Evolutionary conservation across 345 rosid genomes (phyloP).

Genomic region (Populus davidiana): DNA sequence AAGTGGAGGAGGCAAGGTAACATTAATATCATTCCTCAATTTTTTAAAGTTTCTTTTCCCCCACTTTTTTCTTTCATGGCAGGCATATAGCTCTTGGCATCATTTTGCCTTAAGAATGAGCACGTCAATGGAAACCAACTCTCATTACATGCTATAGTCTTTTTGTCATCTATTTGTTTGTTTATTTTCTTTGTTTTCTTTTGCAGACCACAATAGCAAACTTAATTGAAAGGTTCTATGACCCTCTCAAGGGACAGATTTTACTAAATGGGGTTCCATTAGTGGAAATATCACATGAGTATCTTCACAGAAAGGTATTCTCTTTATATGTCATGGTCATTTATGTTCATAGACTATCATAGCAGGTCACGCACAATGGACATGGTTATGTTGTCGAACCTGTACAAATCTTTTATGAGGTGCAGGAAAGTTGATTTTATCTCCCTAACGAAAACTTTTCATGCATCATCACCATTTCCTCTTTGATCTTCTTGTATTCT

Average conservation of each 20-base stretch:
- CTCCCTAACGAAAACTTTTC: neutral
- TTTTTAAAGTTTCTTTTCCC: neutral
- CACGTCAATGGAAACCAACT: neutral
- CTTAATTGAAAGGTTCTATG: slow-evolving; percentile 87
- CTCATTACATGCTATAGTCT: neutral
- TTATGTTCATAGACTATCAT: neutral
- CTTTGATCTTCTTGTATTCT: too few relatives aligned
- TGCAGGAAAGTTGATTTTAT: slow-evolving; percentile 2
- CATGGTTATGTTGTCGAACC: too few relatives aligned
- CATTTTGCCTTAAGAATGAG: neutral
- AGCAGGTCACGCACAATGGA: neutral
- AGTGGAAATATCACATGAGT: slow-evolving; percentile 71
- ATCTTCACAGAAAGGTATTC: slow-evolving; percentile 71
- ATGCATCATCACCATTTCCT: neutral
- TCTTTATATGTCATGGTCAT: neutral
- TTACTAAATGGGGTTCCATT: slow-evolving; percentile 76
- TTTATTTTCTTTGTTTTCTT: neutral
- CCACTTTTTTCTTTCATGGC: neutral
- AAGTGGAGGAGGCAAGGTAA: slow-evolving; percentile 97
- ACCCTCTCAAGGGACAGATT: slow-evolving; percentile 77
- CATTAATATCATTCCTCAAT: slow-evolving; percentile 6
- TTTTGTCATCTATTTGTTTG: neutral
- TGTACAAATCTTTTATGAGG: neutral
- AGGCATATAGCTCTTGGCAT: neutral
- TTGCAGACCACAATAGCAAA: slow-evolving; percentile 92